These are phyloP conservation scores for Rhynchospora tenuis DNA, from an alignment of 176 grass and related monocot genomes.

Conservation along the genomic window DNA sequence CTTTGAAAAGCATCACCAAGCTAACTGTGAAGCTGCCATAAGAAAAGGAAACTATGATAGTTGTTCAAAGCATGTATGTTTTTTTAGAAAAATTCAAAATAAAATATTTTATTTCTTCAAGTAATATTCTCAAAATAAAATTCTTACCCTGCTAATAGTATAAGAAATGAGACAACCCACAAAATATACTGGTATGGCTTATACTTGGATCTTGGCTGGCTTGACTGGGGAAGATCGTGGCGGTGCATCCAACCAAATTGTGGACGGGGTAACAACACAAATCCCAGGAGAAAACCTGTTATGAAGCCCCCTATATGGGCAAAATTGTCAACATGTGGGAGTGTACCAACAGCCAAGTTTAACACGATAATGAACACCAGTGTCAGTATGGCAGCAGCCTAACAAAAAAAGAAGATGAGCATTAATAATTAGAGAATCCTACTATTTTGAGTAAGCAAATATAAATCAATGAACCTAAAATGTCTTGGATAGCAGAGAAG, in stretches of 20 bases:
- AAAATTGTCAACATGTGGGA: slow-evolving; percentile 78
- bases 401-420: slow-evolving; percentile 9
- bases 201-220: slow-evolving; percentile 71
- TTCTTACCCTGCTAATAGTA: slow-evolving; percentile 67
- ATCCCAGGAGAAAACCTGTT: slow-evolving; percentile 74
- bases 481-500: background rate
- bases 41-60: background rate
- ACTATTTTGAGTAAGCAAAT: slow-evolving; percentile 16
- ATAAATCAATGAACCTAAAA: background rate
- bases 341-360: slow-evolving; percentile 71
- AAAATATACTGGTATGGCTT: slow-evolving; percentile 81
- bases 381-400: slow-evolving; percentile 75
- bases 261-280: slow-evolving; percentile 68
- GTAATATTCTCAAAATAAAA: slow-evolving; percentile 2
- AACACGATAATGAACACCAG: slow-evolving; percentile 62
- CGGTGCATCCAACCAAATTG: slow-evolving; percentile 91
- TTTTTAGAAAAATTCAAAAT: background rate
- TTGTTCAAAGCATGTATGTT: background rate
- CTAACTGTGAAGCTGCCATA: slow-evolving; percentile 50
- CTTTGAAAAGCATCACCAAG: slow-evolving; percentile 87
- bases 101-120: background rate
- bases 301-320: slow-evolving; percentile 68
- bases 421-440: background rate
- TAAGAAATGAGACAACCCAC: slow-evolving; percentile 58
- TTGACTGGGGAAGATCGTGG: slow-evolving; percentile 62